Evolutionary conservation across 805 yeast species (phyloP).

Genomic region (Wickerhamiella shivajii): DNA sequence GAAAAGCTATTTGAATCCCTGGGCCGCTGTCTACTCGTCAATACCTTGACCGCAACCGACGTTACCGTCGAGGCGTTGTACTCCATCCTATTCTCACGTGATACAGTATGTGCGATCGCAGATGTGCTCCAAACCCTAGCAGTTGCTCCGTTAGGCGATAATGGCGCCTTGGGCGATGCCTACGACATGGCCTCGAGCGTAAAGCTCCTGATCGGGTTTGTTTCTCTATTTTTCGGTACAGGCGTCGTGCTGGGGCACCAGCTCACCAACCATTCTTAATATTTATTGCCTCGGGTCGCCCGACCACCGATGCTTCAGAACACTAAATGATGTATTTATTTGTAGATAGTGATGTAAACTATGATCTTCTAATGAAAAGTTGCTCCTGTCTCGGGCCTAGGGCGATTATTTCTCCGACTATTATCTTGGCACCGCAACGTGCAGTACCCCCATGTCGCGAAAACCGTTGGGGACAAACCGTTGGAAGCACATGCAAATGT

Average conservation of each 20-base stretch:
- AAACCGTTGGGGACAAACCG: too few relatives aligned
- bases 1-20: conserved; percentile 1
- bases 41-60: conserved; percentile 1
- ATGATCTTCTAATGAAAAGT: neutral
- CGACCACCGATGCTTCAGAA: too few relatives aligned
- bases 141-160: neutral
- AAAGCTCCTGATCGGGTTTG: conserved; percentile 11
- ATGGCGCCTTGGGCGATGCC: neutral
- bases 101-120: conserved; percentile 1
- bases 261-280: conserved; percentile 1
- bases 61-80: conserved; percentile 1
- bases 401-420: neutral
- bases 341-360: neutral
- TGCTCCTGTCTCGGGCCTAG: neutral
- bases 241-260: conserved; percentile 15
- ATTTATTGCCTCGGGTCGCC: too few relatives aligned
- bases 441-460: too few relatives aligned
- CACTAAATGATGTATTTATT: neutral
- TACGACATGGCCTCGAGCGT: conserved; percentile 11
- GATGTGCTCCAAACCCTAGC: conserved; percentile 1
- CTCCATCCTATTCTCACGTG: conserved; percentile 10
- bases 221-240: conserved; percentile 14
- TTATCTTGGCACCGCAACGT: neutral
- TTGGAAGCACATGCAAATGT: too few relatives aligned
- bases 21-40: conserved; percentile 2